phyloP scores from a whole-genome alignment of 768 basidiomycete genomes.

The Termitomyces sp. region DNA sequence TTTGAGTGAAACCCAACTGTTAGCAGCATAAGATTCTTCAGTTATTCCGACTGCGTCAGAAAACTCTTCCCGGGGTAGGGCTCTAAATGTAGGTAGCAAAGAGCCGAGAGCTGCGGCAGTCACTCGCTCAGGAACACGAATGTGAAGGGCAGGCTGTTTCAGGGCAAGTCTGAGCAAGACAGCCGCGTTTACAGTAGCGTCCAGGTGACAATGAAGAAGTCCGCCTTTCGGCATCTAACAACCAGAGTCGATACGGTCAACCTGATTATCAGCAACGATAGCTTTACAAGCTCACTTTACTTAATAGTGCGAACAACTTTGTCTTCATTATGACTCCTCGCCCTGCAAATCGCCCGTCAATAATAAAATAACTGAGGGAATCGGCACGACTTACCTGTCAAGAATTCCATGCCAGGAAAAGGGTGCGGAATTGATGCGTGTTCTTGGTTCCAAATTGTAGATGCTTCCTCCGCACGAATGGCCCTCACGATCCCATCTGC shows the following conservation, averaged over 20 bases:
- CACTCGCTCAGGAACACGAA: conserved; percentile 38
- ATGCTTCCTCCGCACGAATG: conserved; percentile 49
- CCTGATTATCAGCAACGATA: neutral
- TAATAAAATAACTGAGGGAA: neutral
- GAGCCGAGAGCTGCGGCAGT: conserved; percentile 32
- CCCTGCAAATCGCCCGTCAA: conserved; percentile 27
- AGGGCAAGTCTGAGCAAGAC: conserved; percentile 50
- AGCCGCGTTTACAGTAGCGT: conserved; percentile 57
- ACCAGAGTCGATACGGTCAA: neutral
- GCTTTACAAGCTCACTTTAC: conserved; percentile 35
- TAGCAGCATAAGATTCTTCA: conserved; percentile 34
- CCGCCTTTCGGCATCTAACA: conserved; percentile 77
- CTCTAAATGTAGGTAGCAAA: conserved; percentile 47
- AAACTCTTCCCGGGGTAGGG: conserved; percentile 32
- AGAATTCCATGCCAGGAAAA: conserved; percentile 76
- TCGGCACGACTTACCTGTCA: conserved; percentile 43
- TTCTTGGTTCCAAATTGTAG: conserved; percentile 53
- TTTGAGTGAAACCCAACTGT: conserved; percentile 49
- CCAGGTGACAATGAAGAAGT: conserved; percentile 70
- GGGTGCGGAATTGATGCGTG: conserved; percentile 50
- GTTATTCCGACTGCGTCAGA: conserved; percentile 30
- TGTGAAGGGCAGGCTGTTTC: conserved; percentile 53
- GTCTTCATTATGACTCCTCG: conserved; percentile 55
- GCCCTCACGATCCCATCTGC: conserved; percentile 54
- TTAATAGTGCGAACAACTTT: conserved; percentile 52